These are phyloP conservation scores for Myrica gale DNA, from an alignment of 306 rosid genomes.

Conservation along the genomic window DNA sequence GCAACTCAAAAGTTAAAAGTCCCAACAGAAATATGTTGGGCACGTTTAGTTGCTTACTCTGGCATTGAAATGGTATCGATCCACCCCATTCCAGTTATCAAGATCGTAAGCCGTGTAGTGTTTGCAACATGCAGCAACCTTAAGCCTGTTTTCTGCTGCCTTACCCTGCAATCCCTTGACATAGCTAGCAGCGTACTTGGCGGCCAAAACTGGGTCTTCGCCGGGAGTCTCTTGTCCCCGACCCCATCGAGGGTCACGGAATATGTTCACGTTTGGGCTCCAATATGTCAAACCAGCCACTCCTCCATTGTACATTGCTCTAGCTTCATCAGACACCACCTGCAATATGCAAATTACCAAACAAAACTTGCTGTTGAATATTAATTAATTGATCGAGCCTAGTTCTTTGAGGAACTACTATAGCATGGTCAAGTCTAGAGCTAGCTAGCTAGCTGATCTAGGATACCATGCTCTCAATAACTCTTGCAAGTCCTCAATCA, in stretches of 20 bases:
- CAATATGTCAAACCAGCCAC: slow-evolving; percentile 77
- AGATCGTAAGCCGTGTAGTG: slow-evolving; percentile 95
- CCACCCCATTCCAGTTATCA: slow-evolving; percentile 83
- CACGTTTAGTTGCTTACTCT: slow-evolving; percentile 37
- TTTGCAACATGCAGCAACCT: slow-evolving; percentile 95
- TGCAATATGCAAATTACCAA: slow-evolving; percentile 9
- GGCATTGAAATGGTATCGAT: slow-evolving; percentile 87
- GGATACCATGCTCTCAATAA: neutral
- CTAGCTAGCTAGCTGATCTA: neutral
- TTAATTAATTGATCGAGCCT: neutral
- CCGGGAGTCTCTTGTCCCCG: slow-evolving; percentile 95
- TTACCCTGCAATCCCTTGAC: slow-evolving; percentile 79
- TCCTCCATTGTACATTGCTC: slow-evolving; percentile 96
- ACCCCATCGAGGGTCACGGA: slow-evolving; percentile 96
- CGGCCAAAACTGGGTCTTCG: slow-evolving; percentile 71
- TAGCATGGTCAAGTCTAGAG: neutral
- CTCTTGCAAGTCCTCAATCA: neutral
- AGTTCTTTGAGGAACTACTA: neutral
- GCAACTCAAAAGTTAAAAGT: no score
- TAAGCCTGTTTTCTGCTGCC: slow-evolving; percentile 56
- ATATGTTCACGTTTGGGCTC: slow-evolving; percentile 93
- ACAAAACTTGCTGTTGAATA: no score
- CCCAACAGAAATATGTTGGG: no score
- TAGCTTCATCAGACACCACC: slow-evolving; percentile 94
- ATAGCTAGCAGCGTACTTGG: slow-evolving; percentile 67